Base-by-base conservation (phyloP, 139 green algal genomes). In the Asterochloris sp. region DNA sequence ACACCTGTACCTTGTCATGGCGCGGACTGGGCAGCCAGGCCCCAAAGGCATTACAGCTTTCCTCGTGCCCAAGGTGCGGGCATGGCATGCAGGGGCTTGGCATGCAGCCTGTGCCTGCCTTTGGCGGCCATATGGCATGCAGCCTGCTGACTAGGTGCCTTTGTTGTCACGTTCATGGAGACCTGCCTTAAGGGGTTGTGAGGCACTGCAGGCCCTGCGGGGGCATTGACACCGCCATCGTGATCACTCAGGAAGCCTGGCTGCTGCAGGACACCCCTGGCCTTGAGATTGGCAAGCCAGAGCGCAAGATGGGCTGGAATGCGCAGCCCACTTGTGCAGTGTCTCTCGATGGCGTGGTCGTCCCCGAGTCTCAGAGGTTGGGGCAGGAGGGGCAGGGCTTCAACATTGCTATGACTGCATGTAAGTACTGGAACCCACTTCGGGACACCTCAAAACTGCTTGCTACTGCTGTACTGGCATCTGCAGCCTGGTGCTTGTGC, bases 251-350 rank as follows among this genome's bases (percentile, higher is more conserved):
- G 29, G 14, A 76, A 76, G 24, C 69, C 21, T 54, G 6, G 21
- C 29, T 76, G 69, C 69, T 54, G 69, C 69, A 76, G 24, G 91
- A 78, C 73, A 85, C 71, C 24, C 16, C 85, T 61, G 93, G 93
- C 9, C 71, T 97, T 77, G 91, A 81, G 17, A 95, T 97, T 89
- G 94, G 94, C 27, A 91, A 92, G 69, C 78, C 82, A 28, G 94
- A 97, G 86, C 69, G 86, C 14, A 97, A 97, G 82, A 83, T 96
- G 84, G 94, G 94, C 10, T 97, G 94, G 94, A 94, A 93, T 66
- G 90, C 88, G 15, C 94, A 97, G 84, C 93, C 94, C 15, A 97
- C 94, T 10, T 78, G 73, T 62, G 75, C 87, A 0, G 91, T 96
- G 15, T 84, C 83, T 11, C 82, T 96, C 15, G 91, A 97, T 47